Base-by-base conservation (phyloP, 1,284 basidiomycete species). In the Butyriboletus pseudospeciosus region DNA sequence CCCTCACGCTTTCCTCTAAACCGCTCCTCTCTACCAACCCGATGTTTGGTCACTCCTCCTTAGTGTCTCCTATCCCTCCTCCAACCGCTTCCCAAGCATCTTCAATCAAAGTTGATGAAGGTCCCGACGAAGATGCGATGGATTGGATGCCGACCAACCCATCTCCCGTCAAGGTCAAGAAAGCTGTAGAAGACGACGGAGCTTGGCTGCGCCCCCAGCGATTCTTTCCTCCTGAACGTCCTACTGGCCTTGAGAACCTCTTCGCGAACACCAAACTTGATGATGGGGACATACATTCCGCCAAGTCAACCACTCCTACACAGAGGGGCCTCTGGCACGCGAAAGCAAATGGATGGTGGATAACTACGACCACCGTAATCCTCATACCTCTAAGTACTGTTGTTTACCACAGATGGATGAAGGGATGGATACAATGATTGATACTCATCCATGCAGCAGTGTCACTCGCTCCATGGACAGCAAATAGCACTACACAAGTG, bases 141-240 rank as follows among this genome's bases (percentile, higher is more conserved):
- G 83, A 90, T 66, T 88, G 86, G 86, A 78, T 78, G 20, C 86
- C 88, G 0, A 80, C 80, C 2, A 68, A 73, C 57, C 67, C 73
- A 56, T 67, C 61, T 34, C 64, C 60, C 25, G 47, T 51, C 62
- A 66, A 62, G 41, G 47, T 37, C 41, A 63, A 56, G 59, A 51
- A 46, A 42, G 46, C 50, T 28, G 54, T 54, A 28, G 56, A 58
- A 26, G 58, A 68, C 32, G 73, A 77, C 52, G 75, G 73, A 14
- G 69, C 73, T 36, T 84, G 79, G 80, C 61, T 87, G 44, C 79
- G 81, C 4, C 84, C 83, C 4, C 86, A 87, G 62, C 77, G 78
- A n/a, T 88, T 88, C 65, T 89, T 88, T 59, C 79, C 84, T 14
- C 85, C 86, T 0, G 87, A 90, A 64, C 78, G 83, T 59, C 85